Percentiles rank a stretch among this genome's conserved stretches.
Conservation (phyloP, 2,329 filamentous ascomycete species). For the Cryphonectria radicalis region DNA sequence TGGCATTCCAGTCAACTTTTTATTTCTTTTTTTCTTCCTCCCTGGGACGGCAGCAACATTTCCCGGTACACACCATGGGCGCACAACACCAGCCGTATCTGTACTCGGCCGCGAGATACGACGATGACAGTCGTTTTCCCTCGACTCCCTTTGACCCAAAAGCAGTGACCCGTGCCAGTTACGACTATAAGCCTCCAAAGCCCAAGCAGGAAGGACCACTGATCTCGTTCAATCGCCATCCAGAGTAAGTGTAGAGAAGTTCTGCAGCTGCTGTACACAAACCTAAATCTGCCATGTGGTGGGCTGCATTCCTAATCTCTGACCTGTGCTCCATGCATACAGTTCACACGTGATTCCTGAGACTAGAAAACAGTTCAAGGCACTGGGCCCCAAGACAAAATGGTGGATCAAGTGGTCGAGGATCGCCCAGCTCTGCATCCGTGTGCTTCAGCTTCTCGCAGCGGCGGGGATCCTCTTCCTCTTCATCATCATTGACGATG, state of each 20-base stretch:
- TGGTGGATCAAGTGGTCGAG: conserved; percentile 71
- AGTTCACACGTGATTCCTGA: conserved; percentile 67
- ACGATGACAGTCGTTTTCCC: conserved; percentile 57
- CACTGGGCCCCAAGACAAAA: conserved; percentile 74
- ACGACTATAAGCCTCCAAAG: conserved; percentile 63
- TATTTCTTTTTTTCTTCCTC: no score
- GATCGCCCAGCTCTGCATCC: conserved; percentile 69
- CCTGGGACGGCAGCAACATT: background rate
- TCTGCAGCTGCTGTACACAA: no score
- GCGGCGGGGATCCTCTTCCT: conserved; percentile 74
- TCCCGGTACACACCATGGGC: conserved; percentile 36
- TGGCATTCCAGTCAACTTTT: background rate
- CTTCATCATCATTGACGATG: conserved; percentile 75
- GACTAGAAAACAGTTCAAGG: conserved; percentile 63
- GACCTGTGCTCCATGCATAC: background rate
- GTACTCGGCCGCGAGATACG: conserved; percentile 61
- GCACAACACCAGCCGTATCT: conserved; percentile 64
- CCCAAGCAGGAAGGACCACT: conserved; percentile 75
- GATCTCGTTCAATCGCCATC: conserved; percentile 82
- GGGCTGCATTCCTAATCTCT: background rate
- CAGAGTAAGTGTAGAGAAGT: conserved; percentile 65
- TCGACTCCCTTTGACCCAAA: conserved; percentile 79
- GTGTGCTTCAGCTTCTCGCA: conserved; percentile 68
- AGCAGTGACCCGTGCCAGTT: conserved; percentile 80
- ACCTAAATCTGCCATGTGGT: background rate